Percentiles rank a stretch among this genome's conserved stretches.
phyloP scores from a whole-genome alignment of 2,329 filamentous ascomycete genomes.

The Clarireedia hainanense region DNA sequence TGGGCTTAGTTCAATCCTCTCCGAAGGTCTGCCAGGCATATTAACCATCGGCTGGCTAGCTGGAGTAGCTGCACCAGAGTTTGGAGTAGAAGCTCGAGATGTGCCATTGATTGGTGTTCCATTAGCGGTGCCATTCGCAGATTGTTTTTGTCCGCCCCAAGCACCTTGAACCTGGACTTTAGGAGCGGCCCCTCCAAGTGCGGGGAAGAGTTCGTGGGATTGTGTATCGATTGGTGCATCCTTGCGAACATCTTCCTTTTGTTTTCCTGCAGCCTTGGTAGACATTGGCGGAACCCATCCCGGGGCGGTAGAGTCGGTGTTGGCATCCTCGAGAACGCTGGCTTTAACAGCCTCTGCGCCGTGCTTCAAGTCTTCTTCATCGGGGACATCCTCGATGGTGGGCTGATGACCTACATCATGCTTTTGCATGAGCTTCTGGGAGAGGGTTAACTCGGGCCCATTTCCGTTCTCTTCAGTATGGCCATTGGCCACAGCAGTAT shows the following conservation, averaged over 20 bases:
- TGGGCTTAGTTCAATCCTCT: conserved; percentile 43
- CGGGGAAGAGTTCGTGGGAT: conserved; percentile 90
- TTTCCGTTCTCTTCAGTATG: conserved; percentile 16
- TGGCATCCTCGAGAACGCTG: conserved; percentile 29
- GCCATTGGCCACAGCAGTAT: conserved; percentile 15
- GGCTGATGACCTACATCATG: conserved; percentile 49
- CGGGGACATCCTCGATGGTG: conserved; percentile 72
- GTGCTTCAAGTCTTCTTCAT: conserved; percentile 68
- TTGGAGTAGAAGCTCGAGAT: conserved; percentile 49
- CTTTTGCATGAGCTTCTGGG: conserved; percentile 56
- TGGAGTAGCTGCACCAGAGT: conserved; percentile 44
- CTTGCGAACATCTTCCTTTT: conserved; percentile 45
- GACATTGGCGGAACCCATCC: conserved; percentile 44
- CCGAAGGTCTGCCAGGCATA: conserved; percentile 49
- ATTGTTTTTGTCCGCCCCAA: conserved; percentile 64
- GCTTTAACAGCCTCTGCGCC: conserved; percentile 41
- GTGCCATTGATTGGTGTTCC: conserved; percentile 39
- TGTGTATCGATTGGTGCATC: conserved; percentile 60
- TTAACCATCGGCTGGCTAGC: conserved; percentile 44
- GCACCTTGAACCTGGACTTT: conserved; percentile 57
- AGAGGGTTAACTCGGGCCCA: conserved; percentile 18
- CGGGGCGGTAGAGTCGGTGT: conserved; percentile 37
- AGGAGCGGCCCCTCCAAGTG: conserved; percentile 62
- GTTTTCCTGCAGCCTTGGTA: conserved; percentile 61
- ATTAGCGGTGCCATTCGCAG: conserved; percentile 43